phyloP scores from a whole-genome alignment of 345 rosid genomes.

The Anastatica hierochuntica region DNA sequence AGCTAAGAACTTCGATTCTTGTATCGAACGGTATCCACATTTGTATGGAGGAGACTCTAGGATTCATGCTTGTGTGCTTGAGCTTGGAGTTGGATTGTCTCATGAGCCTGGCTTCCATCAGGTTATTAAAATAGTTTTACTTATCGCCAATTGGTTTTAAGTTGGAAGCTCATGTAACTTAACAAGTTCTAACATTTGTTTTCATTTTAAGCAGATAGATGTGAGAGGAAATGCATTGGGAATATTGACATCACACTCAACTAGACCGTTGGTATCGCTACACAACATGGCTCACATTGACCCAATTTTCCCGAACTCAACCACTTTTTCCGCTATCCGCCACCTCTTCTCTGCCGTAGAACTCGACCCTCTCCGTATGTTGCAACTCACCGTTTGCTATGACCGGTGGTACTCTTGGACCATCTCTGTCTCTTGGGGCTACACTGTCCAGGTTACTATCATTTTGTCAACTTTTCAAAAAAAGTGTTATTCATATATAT shows the following conservation, averaged over 20 bases:
- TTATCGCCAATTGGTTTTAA: too few relatives aligned
- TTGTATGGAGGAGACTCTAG: conserved; percentile 79
- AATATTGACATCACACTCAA: conserved; percentile 60
- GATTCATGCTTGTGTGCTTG: conserved; percentile 58
- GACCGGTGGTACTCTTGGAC: conserved; percentile 76
- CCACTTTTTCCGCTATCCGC: conserved; percentile 31
- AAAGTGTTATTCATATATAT: too few relatives aligned
- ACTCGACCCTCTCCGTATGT: conserved; percentile 51
- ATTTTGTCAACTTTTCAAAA: too few relatives aligned
- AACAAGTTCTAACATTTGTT: too few relatives aligned
- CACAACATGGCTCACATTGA: conserved; percentile 51
- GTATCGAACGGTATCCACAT: conserved; percentile 73
- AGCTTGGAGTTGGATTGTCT: conserved; percentile 67
- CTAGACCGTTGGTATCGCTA: conserved; percentile 60
- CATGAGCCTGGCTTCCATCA: conserved; percentile 92
- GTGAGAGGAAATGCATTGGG: conserved; percentile 67
- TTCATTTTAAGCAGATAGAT: conserved; percentile 55
- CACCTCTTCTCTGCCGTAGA: conserved; percentile 48
- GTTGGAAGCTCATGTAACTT: too few relatives aligned
- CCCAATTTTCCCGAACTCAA: conserved; percentile 72
- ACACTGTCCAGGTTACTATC: conserved; percentile 48
- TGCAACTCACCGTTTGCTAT: conserved; percentile 79
- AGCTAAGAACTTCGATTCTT: conserved; percentile 62
- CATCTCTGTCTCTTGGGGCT: conserved; percentile 79
- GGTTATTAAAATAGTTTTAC: conserved; percentile 39